Base-by-base conservation (phyloP, 106 monocot genomes). In the Allium fistulosum region DNA sequence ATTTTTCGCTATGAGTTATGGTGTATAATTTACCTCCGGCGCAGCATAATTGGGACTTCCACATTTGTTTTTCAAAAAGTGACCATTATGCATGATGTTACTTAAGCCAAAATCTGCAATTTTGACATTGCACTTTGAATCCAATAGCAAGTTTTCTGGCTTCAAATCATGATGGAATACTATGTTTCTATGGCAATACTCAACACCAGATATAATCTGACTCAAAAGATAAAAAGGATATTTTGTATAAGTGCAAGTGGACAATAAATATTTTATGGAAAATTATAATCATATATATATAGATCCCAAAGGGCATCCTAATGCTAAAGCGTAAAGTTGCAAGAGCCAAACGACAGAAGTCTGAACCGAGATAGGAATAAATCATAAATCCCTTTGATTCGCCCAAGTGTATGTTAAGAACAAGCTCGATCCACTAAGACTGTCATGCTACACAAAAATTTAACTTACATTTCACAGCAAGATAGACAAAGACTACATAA, bases 81-180 rank as follows among this genome's bases (percentile, higher is more conserved):
- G 79, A 17, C 79, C 79, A 74, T 74, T 69, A 50, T 69, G 74
- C 79, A 80, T 80, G 17, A 74, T 74, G 56, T 74, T 80, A 37
- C 79, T 80, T 45, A 80, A 69, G 64, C 74, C 79, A 66, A 80
- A 80, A 74, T 79, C 79, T 22, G 74, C 74, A 59, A 80, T 80
- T 70, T 80, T 80, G 50, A 74, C 79, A 74, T 80, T 80, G 69
- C 57, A 62, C 59, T 74, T 74, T 65, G 74, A 80, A 74, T 80
- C 74, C 74, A 80, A 59, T 37, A 80, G 69, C 57, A 80, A 46
- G 49, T 80, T 80, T 58, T 80, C 74, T 80, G 74, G 79, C 79
- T 80, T 80, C 7, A 80, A 59, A 69, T 80, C 79, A 9, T 67
- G 68, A 50, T 79, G 78, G 11, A 79, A 72, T 27, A 79, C 73